phyloP scores from a whole-genome alignment of 176 grass and related monocot species.

The Lolium rigidum region DNA sequence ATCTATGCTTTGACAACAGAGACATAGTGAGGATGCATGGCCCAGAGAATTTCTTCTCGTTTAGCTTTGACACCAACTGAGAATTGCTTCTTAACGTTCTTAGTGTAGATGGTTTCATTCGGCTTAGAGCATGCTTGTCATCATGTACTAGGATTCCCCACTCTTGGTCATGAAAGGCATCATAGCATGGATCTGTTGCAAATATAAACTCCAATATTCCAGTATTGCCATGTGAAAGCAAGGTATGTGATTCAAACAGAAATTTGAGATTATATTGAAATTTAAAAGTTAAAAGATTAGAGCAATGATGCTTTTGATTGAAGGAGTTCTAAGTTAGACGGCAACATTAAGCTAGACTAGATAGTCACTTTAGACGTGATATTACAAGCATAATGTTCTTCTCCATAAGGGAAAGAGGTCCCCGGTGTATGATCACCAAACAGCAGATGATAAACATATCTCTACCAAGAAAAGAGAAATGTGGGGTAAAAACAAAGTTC shows the following conservation, averaged over 20 bases:
- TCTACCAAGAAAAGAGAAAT: constrained; percentile 7
- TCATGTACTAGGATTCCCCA: constrained; percentile 94
- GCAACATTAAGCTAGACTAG: neutral
- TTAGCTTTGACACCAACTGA: constrained; percentile 68
- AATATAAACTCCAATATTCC: constrained; percentile 43
- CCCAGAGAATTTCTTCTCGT: constrained; percentile 73
- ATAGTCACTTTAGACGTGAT: neutral
- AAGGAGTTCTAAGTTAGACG: neutral
- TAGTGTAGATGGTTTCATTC: neutral
- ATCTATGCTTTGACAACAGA: constrained; percentile 77
- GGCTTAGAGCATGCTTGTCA: constrained; percentile 71
- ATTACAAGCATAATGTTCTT: constrained; percentile 33
- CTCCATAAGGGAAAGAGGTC: neutral
- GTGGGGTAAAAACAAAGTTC: neutral
- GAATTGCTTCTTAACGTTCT: constrained; percentile 38
- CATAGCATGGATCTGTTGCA: constrained; percentile 83
- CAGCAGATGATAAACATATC: constrained; percentile 36
- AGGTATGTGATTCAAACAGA: constrained; percentile 30
- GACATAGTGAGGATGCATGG: constrained; percentile 63
- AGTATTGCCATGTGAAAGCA: constrained; percentile 7
- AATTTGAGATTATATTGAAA: constrained; percentile 32
- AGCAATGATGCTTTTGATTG: neutral
- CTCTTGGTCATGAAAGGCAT: constrained; percentile 90
- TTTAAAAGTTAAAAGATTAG: neutral
- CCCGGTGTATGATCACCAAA: constrained; percentile 8